Percentiles rank a stretch among this genome's conserved stretches.
phyloP scores from a whole-genome alignment of 352 stramenopile genomes.

The Phytophthora macrochlamydospora region DNA sequence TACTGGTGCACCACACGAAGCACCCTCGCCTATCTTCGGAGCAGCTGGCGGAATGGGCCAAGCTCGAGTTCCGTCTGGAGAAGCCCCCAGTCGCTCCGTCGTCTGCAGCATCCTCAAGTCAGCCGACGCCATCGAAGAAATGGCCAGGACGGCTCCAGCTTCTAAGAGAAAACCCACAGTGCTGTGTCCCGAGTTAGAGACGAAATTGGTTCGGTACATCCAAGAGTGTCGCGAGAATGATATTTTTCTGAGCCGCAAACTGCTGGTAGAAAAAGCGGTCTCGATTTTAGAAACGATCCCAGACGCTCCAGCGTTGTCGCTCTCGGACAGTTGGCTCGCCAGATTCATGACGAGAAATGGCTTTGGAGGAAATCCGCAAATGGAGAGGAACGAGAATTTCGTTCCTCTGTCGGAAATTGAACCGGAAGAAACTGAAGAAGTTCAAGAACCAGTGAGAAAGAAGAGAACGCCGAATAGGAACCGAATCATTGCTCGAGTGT shows the following conservation, averaged over 20 bases:
- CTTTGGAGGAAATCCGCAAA: conserved; percentile 17
- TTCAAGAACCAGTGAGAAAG: neutral
- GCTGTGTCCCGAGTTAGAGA: conserved; percentile 20
- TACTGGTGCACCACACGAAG: conserved; percentile 25
- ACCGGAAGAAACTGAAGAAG: neutral
- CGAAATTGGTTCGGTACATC: conserved; percentile 18
- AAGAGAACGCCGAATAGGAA: neutral
- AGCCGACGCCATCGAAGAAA: conserved; percentile 22
- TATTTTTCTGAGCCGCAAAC: conserved; percentile 11
- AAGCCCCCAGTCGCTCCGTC: conserved; percentile 18
- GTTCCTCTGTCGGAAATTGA: neutral
- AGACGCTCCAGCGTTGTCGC: conserved; percentile 14
- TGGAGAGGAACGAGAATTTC: conserved; percentile 2
- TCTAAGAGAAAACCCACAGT: conserved; percentile 15
- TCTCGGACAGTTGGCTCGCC: conserved; percentile 31
- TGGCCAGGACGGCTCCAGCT: neutral
- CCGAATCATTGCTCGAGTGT: neutral
- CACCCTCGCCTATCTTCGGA: conserved; percentile 16
- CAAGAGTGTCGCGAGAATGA: conserved; percentile 1
- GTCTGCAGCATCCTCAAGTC: conserved; percentile 25
- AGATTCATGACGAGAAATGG: conserved; percentile 32
- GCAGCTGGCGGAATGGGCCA: conserved; percentile 27
- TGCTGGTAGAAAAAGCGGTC: conserved; percentile 13
- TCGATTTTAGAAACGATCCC: conserved; percentile 26
- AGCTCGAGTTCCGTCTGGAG: conserved; percentile 22